Base-by-base conservation (phyloP, 2,329 filamentous ascomycete species). In the Colletotrichum sp. region DNA sequence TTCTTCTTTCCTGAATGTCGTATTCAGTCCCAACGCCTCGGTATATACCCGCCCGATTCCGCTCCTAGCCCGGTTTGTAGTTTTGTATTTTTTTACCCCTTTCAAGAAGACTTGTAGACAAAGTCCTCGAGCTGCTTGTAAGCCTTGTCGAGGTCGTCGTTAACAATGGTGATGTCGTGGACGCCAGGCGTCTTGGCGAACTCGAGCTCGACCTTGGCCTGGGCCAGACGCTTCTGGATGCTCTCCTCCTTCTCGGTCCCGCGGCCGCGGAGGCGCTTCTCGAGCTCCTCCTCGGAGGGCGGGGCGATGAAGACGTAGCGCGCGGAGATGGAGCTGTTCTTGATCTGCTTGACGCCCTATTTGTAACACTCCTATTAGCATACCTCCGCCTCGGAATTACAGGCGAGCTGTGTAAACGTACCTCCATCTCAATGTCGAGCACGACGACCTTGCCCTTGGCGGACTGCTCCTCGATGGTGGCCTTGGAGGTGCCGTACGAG, bases 381-480 rank as follows among this genome's bases (percentile, higher is more conserved):
- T 26, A 6, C 7, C 14, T 12, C 5, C 34, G n/a, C n/a, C n/a
- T n/a, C n/a, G n/a, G n/a, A n/a, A n/a, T n/a, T n/a, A n/a, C n/a
- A n/a, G n/a, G 26, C 57, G 57, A 4, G 16, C 16, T 43, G 39
- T 18, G 32, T 14, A 21, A 16, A 1, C 86, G 39, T 83, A 94
- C 93, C 91, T 98, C 96, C 95, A 98, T 98, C 89, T 98, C 96
- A 83, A 98, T 99, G 84, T 99, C 96, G 79, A 98, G 87, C 64
- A 98, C 92, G 77, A 96, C 96, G 57, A 96, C 92, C 81, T 90
- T 90, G 21, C 93, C 93, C 86, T 93, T 92, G 76, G 91, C 90
- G 3, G 90, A 90, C 83, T 96, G 93, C 81, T 95, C 92, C 84
- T 93, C 90, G 78, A 98, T 95, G 32, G 95, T 95, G 84, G 90